Percentiles rank a stretch among this genome's conserved stretches.
Conservation (phyloP, 257 asterid species). For the Parsonsia alboflavescens region DNA sequence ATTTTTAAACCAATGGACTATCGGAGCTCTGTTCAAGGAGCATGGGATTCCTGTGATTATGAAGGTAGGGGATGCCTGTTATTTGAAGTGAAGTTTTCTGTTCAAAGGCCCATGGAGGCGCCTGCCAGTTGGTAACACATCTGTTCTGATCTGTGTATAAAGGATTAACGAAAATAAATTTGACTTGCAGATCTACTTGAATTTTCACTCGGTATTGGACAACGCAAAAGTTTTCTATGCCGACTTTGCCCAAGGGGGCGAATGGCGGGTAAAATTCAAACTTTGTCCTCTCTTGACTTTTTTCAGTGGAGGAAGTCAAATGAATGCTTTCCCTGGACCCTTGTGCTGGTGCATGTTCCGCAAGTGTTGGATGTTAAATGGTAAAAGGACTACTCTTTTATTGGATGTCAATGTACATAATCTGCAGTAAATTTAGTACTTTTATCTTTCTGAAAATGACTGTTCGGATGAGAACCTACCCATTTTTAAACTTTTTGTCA, state of each 20-base stretch:
- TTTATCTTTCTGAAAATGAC: conserved; percentile 1
- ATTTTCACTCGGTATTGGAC: too few species aligned
- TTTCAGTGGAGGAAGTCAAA: background rate
- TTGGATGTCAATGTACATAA: background rate
- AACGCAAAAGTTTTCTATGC: too few species aligned
- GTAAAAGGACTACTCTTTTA: background rate
- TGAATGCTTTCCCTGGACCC: background rate
- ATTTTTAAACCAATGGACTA: background rate
- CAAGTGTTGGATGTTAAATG: background rate
- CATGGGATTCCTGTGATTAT: conserved; percentile 15
- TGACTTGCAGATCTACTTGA: background rate
- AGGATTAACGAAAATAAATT: background rate
- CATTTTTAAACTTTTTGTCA: too few species aligned
- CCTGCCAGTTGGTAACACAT: background rate
- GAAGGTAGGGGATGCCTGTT: background rate
- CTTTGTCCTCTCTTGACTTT: background rate
- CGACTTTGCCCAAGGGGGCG: too few species aligned
- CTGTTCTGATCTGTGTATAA: too few species aligned
- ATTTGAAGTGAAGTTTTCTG: background rate
- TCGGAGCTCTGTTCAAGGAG: conserved; percentile 10
- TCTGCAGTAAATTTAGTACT: background rate
- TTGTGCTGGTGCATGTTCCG: background rate
- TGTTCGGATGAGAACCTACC: background rate
- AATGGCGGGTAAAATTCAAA: background rate
- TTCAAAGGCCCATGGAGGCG: background rate